Evolutionary conservation across 1,284 basidiomycete species (phyloP).

Genomic region (Pascua guehoae): DNA sequence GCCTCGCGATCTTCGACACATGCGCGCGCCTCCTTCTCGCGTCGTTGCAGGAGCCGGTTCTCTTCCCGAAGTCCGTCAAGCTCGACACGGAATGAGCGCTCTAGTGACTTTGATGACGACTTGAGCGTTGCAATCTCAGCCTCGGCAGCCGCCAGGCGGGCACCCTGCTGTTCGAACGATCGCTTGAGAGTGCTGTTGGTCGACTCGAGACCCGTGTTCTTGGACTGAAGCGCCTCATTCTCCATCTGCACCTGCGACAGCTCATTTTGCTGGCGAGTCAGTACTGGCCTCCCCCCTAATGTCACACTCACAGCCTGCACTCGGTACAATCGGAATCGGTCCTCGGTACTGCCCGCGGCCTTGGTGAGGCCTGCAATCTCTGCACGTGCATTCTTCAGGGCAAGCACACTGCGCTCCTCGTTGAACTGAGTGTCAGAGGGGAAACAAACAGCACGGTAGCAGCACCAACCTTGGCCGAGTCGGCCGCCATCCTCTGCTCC

Average conservation of each 20-base stretch:
- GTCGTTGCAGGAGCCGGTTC: constrained; percentile 38
- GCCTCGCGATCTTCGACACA: constrained; percentile 43
- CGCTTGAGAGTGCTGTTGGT: constrained; percentile 33
- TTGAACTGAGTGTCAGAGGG: constrained; percentile 34
- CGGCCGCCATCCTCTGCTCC: constrained; percentile 70
- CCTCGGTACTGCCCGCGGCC: constrained; percentile 35
- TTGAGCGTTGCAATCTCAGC: constrained; percentile 43
- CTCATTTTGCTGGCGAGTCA: constrained; percentile 33
- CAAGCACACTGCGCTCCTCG: constrained; percentile 35
- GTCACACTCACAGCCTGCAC: constrained; percentile 31
- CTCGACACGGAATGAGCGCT: constrained; percentile 37
- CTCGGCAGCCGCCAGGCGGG: constrained; percentile 39
- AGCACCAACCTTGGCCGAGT: constrained; percentile 36
- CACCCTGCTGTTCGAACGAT: constrained; percentile 40
- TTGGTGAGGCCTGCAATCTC: constrained; percentile 38
- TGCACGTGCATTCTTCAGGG: constrained; percentile 33
- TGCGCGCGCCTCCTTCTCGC: constrained; percentile 39
- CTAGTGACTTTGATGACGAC: constrained; percentile 38
- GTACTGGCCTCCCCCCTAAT: too few species aligned
- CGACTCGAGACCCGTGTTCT: constrained; percentile 30
- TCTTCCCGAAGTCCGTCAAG: constrained; percentile 38
- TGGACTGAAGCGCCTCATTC: constrained; percentile 31
- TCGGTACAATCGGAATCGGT: constrained; percentile 39
- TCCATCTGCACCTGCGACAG: constrained; percentile 33
- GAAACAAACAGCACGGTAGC: too few species aligned